phyloP scores from a whole-genome alignment of 1,139 yeast species.

The Protomyces arabidopsidicola region DNA sequence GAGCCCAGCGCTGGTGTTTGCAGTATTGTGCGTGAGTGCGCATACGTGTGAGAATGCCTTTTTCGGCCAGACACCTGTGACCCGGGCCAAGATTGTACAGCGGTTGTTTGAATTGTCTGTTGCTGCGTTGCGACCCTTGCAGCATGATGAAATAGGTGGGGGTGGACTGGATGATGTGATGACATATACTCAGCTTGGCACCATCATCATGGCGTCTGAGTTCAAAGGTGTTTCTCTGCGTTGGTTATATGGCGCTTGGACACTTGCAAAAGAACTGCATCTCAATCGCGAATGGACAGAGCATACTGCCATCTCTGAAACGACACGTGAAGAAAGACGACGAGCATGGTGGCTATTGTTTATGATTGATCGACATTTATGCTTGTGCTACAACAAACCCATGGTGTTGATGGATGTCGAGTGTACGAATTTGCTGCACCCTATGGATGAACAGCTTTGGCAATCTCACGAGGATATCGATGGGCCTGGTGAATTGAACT shows the following conservation, averaged over 20 bases:
- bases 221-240: conserved; percentile 43
- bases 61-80: conserved; percentile 38
- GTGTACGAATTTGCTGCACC: conserved; percentile 39
- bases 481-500: not conserved
- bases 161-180: conserved; percentile 44
- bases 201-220: conserved; percentile 44
- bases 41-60: conserved; percentile 43
- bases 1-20: conserved; percentile 40
- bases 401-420: conserved; percentile 41
- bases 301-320: conserved; percentile 36
- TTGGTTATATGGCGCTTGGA: conserved; percentile 44
- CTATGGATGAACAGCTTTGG: conserved; percentile 42
- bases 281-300: conserved; percentile 37
- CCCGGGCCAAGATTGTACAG: conserved; percentile 37
- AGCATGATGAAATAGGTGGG: conserved; percentile 35
- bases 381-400: conserved; percentile 43
- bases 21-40: conserved; percentile 42
- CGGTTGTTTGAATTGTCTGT: conserved; percentile 37
- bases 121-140: conserved; percentile 34
- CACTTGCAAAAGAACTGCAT: conserved; percentile 39
- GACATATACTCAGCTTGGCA: conserved; percentile 42
- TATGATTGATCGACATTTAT: conserved; percentile 44
- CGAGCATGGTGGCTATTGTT: conserved; percentile 47
- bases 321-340: conserved; percentile 43
- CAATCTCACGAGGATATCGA: conserved; percentile 33